Evolutionary conservation across 805 yeast species (phyloP).

Genomic region (Candida peoriensis): DNA sequence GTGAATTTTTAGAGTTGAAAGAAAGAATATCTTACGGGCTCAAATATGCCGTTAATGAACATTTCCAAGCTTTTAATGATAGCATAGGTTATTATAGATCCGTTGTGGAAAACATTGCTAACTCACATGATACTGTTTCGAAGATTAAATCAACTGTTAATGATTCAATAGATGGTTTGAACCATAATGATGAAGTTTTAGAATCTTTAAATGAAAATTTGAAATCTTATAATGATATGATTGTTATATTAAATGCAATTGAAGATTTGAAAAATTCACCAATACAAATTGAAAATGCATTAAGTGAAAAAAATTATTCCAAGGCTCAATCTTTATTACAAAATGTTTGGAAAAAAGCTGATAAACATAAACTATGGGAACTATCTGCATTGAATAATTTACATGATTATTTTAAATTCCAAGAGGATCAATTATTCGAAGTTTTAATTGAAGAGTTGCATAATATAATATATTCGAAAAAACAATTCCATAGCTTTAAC

Average conservation of each 20-base stretch:
- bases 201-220: constrained; percentile 54
- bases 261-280: constrained; percentile 57
- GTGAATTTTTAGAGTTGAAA: constrained; percentile 61
- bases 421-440: constrained; percentile 59
- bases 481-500: constrained; percentile 16
- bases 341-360: constrained; percentile 40
- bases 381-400: constrained; percentile 48
- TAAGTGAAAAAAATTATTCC: constrained; percentile 66
- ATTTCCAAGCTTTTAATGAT: constrained; percentile 79
- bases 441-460: constrained; percentile 73
- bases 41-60: constrained; percentile 69
- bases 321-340: constrained; percentile 56
- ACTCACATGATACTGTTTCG: constrained; percentile 56
- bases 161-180: constrained; percentile 2
- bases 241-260: constrained; percentile 65
- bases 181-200: constrained; percentile 4
- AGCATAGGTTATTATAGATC: constrained; percentile 80
- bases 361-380: constrained; percentile 50
- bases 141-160: constrained; percentile 42
- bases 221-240: constrained; percentile 56
- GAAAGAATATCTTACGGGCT: constrained; percentile 51
- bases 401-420: constrained; percentile 48
- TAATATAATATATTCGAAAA: constrained; percentile 59
- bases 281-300: constrained; percentile 54
- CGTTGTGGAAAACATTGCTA: constrained; percentile 56